These are phyloP conservation scores for Metschnikowia continentalis DNA, from an alignment of 805 yeast species.

Conservation along the genomic window DNA sequence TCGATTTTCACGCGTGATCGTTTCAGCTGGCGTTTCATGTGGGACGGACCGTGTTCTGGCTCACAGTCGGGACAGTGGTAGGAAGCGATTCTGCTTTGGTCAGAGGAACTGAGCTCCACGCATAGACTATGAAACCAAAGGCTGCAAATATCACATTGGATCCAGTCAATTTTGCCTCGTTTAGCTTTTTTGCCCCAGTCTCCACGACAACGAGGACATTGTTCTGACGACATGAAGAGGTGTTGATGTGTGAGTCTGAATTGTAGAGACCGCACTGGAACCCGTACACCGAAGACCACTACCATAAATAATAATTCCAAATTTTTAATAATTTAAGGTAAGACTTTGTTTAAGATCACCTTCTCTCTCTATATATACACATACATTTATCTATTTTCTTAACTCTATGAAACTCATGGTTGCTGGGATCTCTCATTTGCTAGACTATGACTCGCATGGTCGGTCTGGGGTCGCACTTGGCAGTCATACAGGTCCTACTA, in stretches of 20 bases:
- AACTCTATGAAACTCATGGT: no score
- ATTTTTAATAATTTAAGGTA: no score
- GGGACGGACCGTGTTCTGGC: conserved; percentile 45
- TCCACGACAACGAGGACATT: conserved; percentile 11
- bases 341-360: no score
- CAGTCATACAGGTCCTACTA: not conserved
- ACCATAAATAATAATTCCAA: no score
- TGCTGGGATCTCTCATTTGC: not conserved
- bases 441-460: not conserved
- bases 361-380: no score
- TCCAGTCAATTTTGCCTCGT: conserved; percentile 36
- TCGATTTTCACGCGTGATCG: conserved; percentile 57
- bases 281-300: conserved; percentile 1
- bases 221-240: conserved; percentile 2
- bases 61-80: conserved; percentile 57
- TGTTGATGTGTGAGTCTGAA: not conserved
- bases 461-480: not conserved
- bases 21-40: conserved; percentile 48
- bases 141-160: conserved; percentile 52
- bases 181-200: not conserved
- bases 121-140: conserved; percentile 57
- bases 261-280: not conserved
- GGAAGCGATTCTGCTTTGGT: conserved; percentile 36
- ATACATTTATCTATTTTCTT: not conserved
- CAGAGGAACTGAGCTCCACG: conserved; percentile 17